Base-by-base conservation (phyloP, 176 grass and related monocot genomes). In the Oryza glaberrima region DNA sequence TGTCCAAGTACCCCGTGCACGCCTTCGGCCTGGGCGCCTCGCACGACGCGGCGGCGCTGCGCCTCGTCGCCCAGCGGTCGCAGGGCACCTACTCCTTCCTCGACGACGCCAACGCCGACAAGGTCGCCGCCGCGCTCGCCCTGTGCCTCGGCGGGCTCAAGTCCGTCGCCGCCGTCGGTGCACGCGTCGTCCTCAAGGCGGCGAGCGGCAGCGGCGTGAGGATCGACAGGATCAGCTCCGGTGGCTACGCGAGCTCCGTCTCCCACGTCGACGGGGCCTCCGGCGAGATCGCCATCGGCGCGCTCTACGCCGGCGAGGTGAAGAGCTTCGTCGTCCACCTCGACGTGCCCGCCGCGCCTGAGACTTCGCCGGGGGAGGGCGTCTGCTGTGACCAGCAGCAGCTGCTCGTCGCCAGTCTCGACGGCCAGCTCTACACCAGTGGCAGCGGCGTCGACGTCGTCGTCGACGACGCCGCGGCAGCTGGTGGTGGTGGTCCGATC, bases 61-160 rank as follows among this genome's bases (percentile, higher is more conserved):
- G 61, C 35, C 14, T 6, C 69, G 7, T 82, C 5, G 69, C 69
- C 5, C 9, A 63, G 3, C 9, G 25, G 14, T 73, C 81, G 0
- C 36, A 1, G 12, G 81, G 81, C 8, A 73, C 69, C 52, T 82
- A 82, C 54, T 73, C 69, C 69, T 73, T 73, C 38, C 38, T 82
- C 10, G 38, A 65, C 23, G 69, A 73, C 20, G 8, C 19, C 0
- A 4, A 45, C 49, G 0, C 7, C n/a, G n/a, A 4, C 52, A 9
- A 44, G 52, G 4, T 82, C 23, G 3, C 52, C 23, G 54, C 6
- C 22, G 54, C 81, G 4, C 10, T 82, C 69, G 54, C 81, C 54
- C 5, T 72, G 15, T 73, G 35, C 69, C 23, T 73, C 1, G 69
- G 69, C 9, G 54, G 81, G 4, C 52, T 82, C 14, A 72, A 2